These are phyloP conservation scores for Pleurotus platypus DNA, from an alignment of 768 basidiomycete species.

Conservation along the genomic window DNA sequence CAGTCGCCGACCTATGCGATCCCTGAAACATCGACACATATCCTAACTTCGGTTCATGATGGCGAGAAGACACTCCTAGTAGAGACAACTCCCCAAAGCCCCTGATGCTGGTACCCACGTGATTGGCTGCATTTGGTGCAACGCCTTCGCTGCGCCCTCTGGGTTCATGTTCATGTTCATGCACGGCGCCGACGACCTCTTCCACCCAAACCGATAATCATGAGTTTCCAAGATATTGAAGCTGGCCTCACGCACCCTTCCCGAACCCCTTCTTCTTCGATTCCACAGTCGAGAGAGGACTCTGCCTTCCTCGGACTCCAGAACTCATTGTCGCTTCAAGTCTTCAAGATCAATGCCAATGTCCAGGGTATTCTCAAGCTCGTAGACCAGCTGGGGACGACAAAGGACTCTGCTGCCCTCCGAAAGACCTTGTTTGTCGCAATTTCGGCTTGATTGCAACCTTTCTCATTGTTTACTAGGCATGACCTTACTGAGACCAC, in stretches of 20 bases:
- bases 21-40: too few relatives aligned
- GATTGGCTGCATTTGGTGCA: background rate
- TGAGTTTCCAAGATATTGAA: conserved; percentile 60
- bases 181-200: background rate
- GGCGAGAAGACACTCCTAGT: too few relatives aligned
- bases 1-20: too few relatives aligned
- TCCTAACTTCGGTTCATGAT: too few relatives aligned
- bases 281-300: conserved; percentile 57
- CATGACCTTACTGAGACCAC: conserved; percentile 95
- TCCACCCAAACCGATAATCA: conserved; percentile 15
- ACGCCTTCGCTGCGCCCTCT: background rate
- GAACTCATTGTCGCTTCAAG: conserved; percentile 82
- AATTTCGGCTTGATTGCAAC: background rate
- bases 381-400: conserved; percentile 94
- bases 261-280: conserved; percentile 27
- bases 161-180: background rate
- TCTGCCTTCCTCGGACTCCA: conserved; percentile 73
- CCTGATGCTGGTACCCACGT: too few relatives aligned
- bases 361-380: conserved; percentile 92
- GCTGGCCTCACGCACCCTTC: conserved; percentile 36
- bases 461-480: conserved; percentile 34
- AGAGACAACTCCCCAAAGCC: too few relatives aligned
- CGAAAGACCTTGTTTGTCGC: conserved; percentile 81
- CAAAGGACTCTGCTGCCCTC: conserved; percentile 72
- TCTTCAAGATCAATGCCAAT: conserved; percentile 99